Evolutionary conservation across 495 filamentous ascomycete species (phyloP).

Genomic region (Trichocladium uniseriatum): DNA sequence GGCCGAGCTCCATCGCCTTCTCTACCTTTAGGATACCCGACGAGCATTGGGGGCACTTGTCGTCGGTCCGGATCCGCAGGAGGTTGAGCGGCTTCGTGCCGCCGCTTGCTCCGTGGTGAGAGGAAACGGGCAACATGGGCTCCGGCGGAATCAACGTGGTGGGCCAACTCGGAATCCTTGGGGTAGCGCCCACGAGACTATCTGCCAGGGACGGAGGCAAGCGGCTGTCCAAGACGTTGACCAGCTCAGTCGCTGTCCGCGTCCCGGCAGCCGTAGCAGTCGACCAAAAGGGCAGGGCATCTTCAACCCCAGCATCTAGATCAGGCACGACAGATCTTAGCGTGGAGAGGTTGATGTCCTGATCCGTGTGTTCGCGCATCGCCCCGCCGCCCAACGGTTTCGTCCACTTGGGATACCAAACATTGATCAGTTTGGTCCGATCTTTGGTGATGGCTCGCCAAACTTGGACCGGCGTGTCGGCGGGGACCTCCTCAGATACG

Average conservation of each 20-base stretch:
- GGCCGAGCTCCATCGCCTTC: slow-evolving; percentile 78
- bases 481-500: slow-evolving; percentile 1
- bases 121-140: background rate
- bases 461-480: slow-evolving; percentile 14
- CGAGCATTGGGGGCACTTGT: slow-evolving; percentile 61
- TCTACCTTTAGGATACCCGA: slow-evolving; percentile 55
- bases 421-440: slow-evolving; percentile 53
- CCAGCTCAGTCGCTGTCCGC: slow-evolving; percentile 23
- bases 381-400: slow-evolving; percentile 9
- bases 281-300: slow-evolving; percentile 50
- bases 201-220: slow-evolving; percentile 11
- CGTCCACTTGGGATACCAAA: slow-evolving; percentile 48
- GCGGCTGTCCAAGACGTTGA: slow-evolving; percentile 46
- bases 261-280: slow-evolving; percentile 12
- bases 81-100: slow-evolving; percentile 42
- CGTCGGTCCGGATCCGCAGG: slow-evolving; percentile 55
- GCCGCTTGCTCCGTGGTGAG: slow-evolving; percentile 4
- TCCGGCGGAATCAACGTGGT: background rate
- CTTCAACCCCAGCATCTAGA: slow-evolving; percentile 60
- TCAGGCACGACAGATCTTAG: slow-evolving; percentile 63
- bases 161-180: slow-evolving; percentile 17
- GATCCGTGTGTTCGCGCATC: slow-evolving; percentile 20
- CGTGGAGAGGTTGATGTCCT: slow-evolving; percentile 59
- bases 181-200: background rate
- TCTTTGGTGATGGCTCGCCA: slow-evolving; percentile 68